Evolutionary conservation across 2,329 filamentous ascomycete species (phyloP).

Genomic region (Colletotrichum cordylinicola): DNA sequence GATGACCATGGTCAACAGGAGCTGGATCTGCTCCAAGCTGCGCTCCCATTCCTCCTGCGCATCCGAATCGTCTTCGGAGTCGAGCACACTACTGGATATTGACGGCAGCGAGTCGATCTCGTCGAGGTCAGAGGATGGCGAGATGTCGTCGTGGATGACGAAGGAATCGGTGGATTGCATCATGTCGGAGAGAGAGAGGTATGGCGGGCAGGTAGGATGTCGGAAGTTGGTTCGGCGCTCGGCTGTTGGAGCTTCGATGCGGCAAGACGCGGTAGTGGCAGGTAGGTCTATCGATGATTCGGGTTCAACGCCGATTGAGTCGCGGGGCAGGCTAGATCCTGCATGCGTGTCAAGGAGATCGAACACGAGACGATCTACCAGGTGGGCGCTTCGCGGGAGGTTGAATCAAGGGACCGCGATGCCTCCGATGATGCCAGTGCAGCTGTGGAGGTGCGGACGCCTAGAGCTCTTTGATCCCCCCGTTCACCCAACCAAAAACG

Average conservation of each 20-base stretch:
- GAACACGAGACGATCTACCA: background rate
- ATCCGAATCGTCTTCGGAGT: conserved; percentile 72
- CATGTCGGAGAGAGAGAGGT: conserved; percentile 29
- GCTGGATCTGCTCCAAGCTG: conserved; percentile 90
- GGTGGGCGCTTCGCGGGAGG: background rate
- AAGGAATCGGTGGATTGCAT: conserved; percentile 52
- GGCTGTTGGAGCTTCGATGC: background rate
- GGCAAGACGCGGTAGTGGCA: background rate
- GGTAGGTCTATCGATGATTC: background rate
- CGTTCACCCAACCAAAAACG: conserved; percentile 5
- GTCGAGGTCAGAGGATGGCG: conserved; percentile 56
- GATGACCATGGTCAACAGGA: conserved; percentile 91
- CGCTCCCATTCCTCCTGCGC: conserved; percentile 96
- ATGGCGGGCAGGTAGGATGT: conserved; percentile 1
- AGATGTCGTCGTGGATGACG: conserved; percentile 52
- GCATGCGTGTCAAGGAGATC: background rate
- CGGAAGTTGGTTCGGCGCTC: background rate
- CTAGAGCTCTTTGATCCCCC: conserved; percentile 1
- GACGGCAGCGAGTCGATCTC: conserved; percentile 71
- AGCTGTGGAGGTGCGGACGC: background rate
- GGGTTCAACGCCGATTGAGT: background rate
- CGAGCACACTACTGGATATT: conserved; percentile 51
- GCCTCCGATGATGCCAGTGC: conserved; percentile 11
- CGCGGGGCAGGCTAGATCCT: background rate
- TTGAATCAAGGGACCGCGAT: conserved; percentile 1